Base-by-base conservation (phyloP, 1,139 yeast genomes). In the Kluyveromyces sp. region DNA sequence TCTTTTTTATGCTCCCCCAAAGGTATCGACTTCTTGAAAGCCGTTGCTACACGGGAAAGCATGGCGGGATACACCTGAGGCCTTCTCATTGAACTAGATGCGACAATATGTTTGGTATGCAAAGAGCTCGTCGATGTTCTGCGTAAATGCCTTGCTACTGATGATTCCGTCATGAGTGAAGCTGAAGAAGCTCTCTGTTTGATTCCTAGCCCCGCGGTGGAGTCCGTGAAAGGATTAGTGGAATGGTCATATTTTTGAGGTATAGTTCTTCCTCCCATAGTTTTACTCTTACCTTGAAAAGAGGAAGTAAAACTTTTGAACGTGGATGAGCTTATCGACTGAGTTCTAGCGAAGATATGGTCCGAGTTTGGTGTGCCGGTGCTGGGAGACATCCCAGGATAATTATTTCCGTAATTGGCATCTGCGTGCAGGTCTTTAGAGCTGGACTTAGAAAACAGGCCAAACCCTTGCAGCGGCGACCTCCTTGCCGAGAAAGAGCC, bases 1-100 rank as follows among this genome's bases (percentile, higher is more conserved):
- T 89, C 94, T 59, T 92, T 92, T 57, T 84, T 83, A 53, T 86
- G 80, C 49, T 88, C 88, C 2, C 92, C 83, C 25, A 86, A 63
- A 22, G 77, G 75, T 35, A 88, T 75, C 25, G 80, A 70, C 51
- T 83, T 87, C 51, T 81, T 77, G 62, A 92, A 88, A 17, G 79
- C 76, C 22, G 74, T 75, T 0, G 97, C 95, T 11, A 94, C 97
- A 46, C 80, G 74, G 1, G 96, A 87, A 20, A 92, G 68, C 57
- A 87, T 58, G 1, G 97, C 97, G 0, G 97, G 96, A 61, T 92
- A 88, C 2, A 88, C 61, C 40, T 53, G 56, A 6, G 64, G 63
- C 40, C 51, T 56, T 41, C 52, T 58, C 37, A 47, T 47, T 9
- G 52, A 46, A n/a, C 56, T 49, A 3, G 60, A 51, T 29, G 50